These are phyloP conservation scores for Collybia sp. DNA, from an alignment of 768 basidiomycete genomes.

Conservation along the genomic window DNA sequence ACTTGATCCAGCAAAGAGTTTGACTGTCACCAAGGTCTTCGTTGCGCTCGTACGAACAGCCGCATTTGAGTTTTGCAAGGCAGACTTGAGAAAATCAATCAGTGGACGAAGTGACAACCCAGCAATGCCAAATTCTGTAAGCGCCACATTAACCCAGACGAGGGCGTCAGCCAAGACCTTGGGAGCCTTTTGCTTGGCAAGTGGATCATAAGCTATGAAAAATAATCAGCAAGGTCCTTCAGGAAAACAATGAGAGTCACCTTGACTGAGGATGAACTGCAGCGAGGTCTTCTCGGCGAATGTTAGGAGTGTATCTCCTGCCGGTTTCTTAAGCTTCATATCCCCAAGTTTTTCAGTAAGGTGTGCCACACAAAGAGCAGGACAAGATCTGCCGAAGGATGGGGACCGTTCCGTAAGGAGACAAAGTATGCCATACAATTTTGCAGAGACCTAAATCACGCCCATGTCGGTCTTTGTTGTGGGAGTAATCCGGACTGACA, in stretches of 20 bases:
- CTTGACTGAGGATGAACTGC: slow-evolving; percentile 91
- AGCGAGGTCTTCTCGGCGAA: slow-evolving; percentile 93
- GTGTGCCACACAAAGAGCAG: slow-evolving; percentile 76
- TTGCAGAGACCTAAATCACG: slow-evolving; percentile 72
- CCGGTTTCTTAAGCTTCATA: slow-evolving; percentile 93
- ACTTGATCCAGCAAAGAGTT: slow-evolving; percentile 89
- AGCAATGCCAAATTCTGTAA: slow-evolving; percentile 88
- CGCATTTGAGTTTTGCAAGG: slow-evolving; percentile 91
- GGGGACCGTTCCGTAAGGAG: slow-evolving; percentile 75
- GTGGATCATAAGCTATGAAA: slow-evolving; percentile 78
- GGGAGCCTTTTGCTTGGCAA: slow-evolving; percentile 94
- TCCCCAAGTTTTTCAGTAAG: slow-evolving; percentile 95
- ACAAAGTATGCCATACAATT: slow-evolving; percentile 75
- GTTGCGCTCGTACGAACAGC: slow-evolving; percentile 92
- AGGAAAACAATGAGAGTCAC: slow-evolving; percentile 30
- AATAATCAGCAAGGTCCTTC: slow-evolving; percentile 3
- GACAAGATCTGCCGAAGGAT: slow-evolving; percentile 80
- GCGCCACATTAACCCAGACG: slow-evolving; percentile 79
- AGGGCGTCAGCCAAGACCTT: slow-evolving; percentile 93
- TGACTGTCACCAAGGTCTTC: slow-evolving; percentile 86
- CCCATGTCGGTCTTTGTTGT: slow-evolving; percentile 2
- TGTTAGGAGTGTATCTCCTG: slow-evolving; percentile 76
- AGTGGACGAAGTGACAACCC: slow-evolving; percentile 79
- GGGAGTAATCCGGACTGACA: slow-evolving; percentile 3
- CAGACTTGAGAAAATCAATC: slow-evolving; percentile 87